Percentiles rank a stretch among this genome's conserved stretches.
Evolutionary conservation across 768 basidiomycete genomes (phyloP).

Genomic region (Boletus rufocinnamomeus): DNA sequence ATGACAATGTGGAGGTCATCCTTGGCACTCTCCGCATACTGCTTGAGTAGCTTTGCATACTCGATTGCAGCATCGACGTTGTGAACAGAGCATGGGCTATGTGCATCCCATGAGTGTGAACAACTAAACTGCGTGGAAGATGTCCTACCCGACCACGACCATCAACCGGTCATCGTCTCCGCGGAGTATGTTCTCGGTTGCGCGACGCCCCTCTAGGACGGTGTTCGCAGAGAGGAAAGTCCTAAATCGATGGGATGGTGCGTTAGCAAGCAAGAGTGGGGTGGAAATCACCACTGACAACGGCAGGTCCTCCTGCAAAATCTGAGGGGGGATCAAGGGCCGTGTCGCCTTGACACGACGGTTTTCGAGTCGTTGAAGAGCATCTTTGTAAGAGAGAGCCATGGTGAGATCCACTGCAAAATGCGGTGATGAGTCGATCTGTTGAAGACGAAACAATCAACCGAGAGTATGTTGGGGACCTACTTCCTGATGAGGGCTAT

Average conservation of each 20-base stretch:
- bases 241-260: constrained; percentile 39
- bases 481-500: constrained; percentile 26
- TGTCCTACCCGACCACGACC: constrained; percentile 81
- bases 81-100: constrained; percentile 93
- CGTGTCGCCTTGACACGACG: constrained; percentile 82
- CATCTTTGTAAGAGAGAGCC: constrained; percentile 78
- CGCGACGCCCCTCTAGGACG: constrained; percentile 80
- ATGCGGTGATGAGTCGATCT: constrained; percentile 11
- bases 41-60: constrained; percentile 78
- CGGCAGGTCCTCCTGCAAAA: constrained; percentile 91
- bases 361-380: constrained; percentile 81
- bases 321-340: constrained; percentile 92
- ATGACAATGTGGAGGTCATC: constrained; percentile 93
- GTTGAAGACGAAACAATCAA: constrained; percentile 20
- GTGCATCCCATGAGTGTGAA: constrained; percentile 5
- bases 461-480: background rate
- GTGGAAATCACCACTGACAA: constrained; percentile 47
- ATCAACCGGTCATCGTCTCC: constrained; percentile 91
- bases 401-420: constrained; percentile 50
- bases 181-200: constrained; percentile 74
- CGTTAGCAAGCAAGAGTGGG: background rate
- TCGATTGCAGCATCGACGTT: constrained; percentile 82
- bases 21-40: constrained; percentile 76
- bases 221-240: constrained; percentile 84
- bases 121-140: background rate